Percentiles rank a stretch among this genome's conserved stretches.
These are phyloP conservation scores for Fusarium sp. DNA, from an alignment of 2,329 filamentous ascomycete genomes.

Conservation along the genomic window DNA sequence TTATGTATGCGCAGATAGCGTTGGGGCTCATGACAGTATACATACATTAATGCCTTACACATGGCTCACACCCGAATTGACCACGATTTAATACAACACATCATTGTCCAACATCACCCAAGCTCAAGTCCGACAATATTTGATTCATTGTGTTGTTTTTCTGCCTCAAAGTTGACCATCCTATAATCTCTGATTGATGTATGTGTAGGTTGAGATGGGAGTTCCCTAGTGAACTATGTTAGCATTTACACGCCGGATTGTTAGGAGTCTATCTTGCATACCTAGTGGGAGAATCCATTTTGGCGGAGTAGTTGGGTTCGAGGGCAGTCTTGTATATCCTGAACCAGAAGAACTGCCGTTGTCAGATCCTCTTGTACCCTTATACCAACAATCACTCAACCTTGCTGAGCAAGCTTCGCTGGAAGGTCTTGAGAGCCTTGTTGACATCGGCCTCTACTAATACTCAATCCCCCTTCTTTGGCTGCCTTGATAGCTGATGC, in stretches of 20 bases:
- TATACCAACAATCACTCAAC: background rate
- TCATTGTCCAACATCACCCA: accelerated
- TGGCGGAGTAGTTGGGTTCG: background rate
- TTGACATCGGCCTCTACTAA: background rate
- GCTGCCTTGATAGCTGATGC: background rate
- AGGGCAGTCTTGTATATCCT: background rate
- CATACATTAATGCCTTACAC: background rate
- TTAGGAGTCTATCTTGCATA: background rate
- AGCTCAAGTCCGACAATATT: background rate
- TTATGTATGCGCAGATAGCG: background rate
- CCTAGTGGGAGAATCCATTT: background rate
- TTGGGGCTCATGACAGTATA: background rate
- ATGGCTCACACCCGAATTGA: background rate
- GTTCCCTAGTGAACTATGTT: background rate
- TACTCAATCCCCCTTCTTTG: background rate
- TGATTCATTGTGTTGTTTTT: background rate
- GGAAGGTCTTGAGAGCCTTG: background rate
- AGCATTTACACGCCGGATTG: background rate
- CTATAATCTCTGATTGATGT: background rate
- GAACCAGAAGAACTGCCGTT: background rate
- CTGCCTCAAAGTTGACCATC: background rate
- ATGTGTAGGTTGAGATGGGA: background rate
- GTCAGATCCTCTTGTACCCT: background rate
- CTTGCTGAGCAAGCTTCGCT: background rate
- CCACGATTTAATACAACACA: background rate